Conservation (phyloP, 345 rosid species). For the Eucalyptus regnans region DNA sequence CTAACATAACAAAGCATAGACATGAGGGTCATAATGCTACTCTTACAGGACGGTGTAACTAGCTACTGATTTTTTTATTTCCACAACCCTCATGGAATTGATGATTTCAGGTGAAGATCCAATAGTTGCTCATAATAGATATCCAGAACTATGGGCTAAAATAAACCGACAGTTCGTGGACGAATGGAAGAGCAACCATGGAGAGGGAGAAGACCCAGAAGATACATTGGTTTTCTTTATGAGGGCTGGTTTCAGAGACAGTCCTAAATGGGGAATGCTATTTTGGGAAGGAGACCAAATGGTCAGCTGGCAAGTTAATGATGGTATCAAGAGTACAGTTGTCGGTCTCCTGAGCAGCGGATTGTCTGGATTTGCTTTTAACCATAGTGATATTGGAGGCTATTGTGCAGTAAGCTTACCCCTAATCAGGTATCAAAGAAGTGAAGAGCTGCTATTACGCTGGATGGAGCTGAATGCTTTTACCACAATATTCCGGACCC, state of each 20-base stretch:
- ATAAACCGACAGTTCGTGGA: constrained; percentile 62
- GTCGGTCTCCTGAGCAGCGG: constrained; percentile 60
- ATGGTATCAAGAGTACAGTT: constrained; percentile 66
- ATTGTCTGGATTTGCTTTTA: constrained; percentile 55
- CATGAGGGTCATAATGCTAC: neutral
- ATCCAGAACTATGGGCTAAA: constrained; percentile 70
- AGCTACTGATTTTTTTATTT: neutral
- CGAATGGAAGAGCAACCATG: constrained; percentile 30
- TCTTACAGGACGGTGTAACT: neutral
- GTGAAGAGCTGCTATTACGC: constrained; percentile 54
- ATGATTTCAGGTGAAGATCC: constrained; percentile 55
- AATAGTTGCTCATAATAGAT: constrained; percentile 55
- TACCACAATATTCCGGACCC: constrained; percentile 58
- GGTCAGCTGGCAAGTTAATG: constrained; percentile 75
- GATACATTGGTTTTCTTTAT: constrained; percentile 51
- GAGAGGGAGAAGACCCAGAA: constrained; percentile 19
- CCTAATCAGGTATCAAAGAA: constrained; percentile 36
- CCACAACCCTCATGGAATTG: neutral
- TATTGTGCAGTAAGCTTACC: constrained; percentile 54
- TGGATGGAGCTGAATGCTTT: constrained; percentile 78
- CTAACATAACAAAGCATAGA: neutral
- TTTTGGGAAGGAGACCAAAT: constrained; percentile 86
- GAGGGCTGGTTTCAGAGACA: constrained; percentile 65
- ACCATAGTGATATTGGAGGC: constrained; percentile 76
- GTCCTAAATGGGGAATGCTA: constrained; percentile 69